A percentile compares a stretch with the other conserved stretches of the same genome.
phyloP scores from a whole-genome alignment of 73 alveolate genomes.

The Tetrahymena borealis region DNA sequence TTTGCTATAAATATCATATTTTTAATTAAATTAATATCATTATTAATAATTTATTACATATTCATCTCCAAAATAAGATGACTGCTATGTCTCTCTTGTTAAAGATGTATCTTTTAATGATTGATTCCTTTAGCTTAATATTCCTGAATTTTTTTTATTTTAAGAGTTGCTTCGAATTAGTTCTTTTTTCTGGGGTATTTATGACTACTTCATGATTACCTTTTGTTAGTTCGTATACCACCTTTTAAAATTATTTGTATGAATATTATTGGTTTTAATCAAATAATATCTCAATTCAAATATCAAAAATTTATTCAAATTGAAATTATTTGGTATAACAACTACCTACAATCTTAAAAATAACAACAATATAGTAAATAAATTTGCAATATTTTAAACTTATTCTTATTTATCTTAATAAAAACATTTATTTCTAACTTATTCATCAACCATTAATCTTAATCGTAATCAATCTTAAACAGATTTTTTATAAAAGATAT shows the following conservation, averaged over 20 bases:
- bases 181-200: not conserved
- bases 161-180: not conserved
- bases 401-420: no score
- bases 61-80: not conserved
- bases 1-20: no score
- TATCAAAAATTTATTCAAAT: not conserved
- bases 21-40: no score
- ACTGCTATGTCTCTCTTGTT: not conserved
- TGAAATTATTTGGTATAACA: not conserved
- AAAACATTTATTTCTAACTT: no score
- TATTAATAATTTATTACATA: not conserved
- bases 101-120: not conserved
- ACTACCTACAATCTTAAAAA: not conserved
- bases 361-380: not conserved
- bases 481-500: no score
- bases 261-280: not conserved
- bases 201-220: not conserved
- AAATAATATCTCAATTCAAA: not conserved
- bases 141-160: not conserved
- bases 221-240: not conserved
- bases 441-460: no score
- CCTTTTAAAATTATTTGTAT: not conserved
- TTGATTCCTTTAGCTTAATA: not conserved
- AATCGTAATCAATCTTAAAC: no score
- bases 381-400: not conserved